These are phyloP conservation scores for Ajuga chamaepitys DNA, from an alignment of 257 asterid genomes.

Conservation along the genomic window DNA sequence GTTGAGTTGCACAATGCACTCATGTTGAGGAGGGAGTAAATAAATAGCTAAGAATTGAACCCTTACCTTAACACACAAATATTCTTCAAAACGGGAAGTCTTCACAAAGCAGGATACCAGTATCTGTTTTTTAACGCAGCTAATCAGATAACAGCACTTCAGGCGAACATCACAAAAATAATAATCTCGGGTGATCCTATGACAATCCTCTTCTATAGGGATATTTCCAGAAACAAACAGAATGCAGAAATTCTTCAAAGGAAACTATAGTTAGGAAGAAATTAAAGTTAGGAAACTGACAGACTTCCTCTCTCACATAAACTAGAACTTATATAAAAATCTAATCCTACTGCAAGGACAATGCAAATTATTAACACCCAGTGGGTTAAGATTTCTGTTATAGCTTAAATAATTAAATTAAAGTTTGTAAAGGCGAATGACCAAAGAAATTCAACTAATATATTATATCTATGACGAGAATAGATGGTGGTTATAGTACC, in stretches of 20 bases:
- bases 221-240: slow-evolving; percentile 1
- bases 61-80: slow-evolving; percentile 88
- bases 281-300: too few relatives aligned
- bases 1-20: background rate
- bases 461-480: background rate
- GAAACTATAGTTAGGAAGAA: background rate
- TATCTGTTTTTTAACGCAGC: slow-evolving; percentile 50
- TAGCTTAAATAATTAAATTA: background rate
- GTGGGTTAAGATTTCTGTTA: background rate
- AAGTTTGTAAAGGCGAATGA: background rate
- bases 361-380: background rate
- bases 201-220: background rate
- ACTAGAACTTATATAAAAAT: background rate
- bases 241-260: background rate
- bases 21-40: background rate
- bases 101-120: slow-evolving; percentile 94
- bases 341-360: background rate
- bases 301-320: slow-evolving; percentile 7
- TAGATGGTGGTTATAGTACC: background rate
- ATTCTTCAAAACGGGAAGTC: slow-evolving; percentile 92
- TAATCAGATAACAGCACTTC: slow-evolving; percentile 13
- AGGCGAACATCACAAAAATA: background rate
- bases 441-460: background rate
- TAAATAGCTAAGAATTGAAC: slow-evolving; percentile 7
- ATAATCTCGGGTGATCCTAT: background rate